Evolutionary conservation across 108 stramenopile species (phyloP).

Genomic region (Skeletonema potamos): DNA sequence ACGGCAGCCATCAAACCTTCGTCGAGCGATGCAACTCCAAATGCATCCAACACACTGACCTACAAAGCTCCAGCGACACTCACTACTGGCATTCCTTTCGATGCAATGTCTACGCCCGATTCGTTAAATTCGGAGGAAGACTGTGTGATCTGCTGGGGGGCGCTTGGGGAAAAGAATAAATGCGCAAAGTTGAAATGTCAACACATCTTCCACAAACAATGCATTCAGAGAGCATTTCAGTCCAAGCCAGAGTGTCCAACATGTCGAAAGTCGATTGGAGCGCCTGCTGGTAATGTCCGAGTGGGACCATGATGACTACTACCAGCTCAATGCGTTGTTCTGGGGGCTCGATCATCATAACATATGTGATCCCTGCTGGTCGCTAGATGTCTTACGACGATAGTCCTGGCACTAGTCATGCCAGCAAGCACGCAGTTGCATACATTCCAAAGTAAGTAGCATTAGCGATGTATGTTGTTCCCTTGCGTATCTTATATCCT

Average conservation of each 20-base stretch:
- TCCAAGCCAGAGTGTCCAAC: constrained; percentile 15
- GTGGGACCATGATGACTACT: constrained; percentile 44
- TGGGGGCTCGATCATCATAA: constrained; percentile 10
- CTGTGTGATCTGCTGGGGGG: constrained; percentile 3
- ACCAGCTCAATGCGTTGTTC: background rate
- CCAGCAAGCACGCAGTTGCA: constrained; percentile 16
- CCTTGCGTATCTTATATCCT: background rate
- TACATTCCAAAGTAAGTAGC: constrained; percentile 32
- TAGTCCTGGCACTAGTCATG: constrained; percentile 31
- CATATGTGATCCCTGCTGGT: constrained; percentile 45
- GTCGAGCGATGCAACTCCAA: background rate
- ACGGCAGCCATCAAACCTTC: background rate
- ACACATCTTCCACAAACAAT: constrained; percentile 38
- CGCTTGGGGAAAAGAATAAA: background rate
- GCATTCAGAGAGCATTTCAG: constrained; percentile 26
- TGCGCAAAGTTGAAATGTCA: constrained; percentile 26
- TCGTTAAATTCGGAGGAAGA: constrained; percentile 10
- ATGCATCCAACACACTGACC: background rate
- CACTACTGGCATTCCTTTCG: constrained; percentile 1
- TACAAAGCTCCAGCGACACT: constrained; percentile 9
- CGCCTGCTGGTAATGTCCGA: constrained; percentile 40
- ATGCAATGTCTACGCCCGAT: background rate
- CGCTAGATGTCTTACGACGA: constrained; percentile 43
- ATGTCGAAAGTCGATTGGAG: constrained; percentile 14
- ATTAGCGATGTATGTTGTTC: background rate